Conservation (phyloP, 345 rosid genomes). For the Excoecaria agallocha region DNA sequence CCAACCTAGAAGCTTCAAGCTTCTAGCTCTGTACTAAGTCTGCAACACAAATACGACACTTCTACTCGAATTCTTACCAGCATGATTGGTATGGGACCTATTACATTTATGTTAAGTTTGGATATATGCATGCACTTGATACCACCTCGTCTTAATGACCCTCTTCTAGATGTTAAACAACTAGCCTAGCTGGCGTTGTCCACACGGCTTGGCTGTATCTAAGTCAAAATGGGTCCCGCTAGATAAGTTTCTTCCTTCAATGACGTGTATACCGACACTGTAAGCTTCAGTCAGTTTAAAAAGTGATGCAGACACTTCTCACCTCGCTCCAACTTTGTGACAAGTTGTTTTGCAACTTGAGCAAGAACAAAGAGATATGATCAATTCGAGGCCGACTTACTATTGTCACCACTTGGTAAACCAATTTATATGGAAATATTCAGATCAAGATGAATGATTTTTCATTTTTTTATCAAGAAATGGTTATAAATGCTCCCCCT, state of each 20-base stretch:
- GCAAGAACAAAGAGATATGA: neutral
- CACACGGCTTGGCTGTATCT: neutral
- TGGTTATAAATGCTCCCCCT: too few species aligned
- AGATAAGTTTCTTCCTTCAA: conserved; percentile 14
- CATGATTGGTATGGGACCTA: neutral
- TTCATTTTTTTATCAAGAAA: too few species aligned
- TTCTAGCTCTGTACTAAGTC: neutral
- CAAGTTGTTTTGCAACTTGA: conserved; percentile 19
- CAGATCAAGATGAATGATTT: neutral
- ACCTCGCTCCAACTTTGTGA: conserved; percentile 1
- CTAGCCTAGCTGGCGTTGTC: neutral
- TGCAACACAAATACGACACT: neutral
- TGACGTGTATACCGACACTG: conserved; percentile 8
- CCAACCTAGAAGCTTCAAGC: neutral
- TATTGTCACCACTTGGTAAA: neutral
- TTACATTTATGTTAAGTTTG: conserved; percentile 2
- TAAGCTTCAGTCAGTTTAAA: conserved; percentile 11
- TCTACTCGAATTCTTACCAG: neutral
- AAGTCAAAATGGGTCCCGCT: conserved; percentile 20
- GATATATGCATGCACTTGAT: conserved; percentile 15
- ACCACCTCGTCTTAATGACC: neutral
- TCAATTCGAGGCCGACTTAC: neutral
- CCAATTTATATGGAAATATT: neutral
- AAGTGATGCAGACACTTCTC: conserved; percentile 10
- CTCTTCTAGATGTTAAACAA: conserved; percentile 3